phyloP scores from a whole-genome alignment of 805 yeast species.

The Kazachstania martiniae region DNA sequence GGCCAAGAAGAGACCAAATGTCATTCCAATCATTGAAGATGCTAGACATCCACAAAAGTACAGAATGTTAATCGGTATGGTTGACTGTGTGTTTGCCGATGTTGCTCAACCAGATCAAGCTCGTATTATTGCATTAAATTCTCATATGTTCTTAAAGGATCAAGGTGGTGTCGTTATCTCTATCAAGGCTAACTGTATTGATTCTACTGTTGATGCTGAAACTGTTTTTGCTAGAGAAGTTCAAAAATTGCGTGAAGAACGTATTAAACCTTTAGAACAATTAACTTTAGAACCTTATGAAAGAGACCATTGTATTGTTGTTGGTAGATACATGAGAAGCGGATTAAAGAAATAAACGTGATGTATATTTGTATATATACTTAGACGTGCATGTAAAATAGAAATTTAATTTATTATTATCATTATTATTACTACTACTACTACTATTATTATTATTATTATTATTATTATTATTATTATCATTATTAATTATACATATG shows the following conservation, averaged over 20 bases:
- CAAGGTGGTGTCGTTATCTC: constrained; percentile 98
- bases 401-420: too few species aligned
- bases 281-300: constrained; percentile 98
- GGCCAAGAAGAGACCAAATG: constrained; percentile 99
- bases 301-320: constrained; percentile 98
- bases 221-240: constrained; percentile 99
- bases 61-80: constrained; percentile 99
- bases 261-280: constrained; percentile 97
- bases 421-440: too few species aligned
- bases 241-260: constrained; percentile 96
- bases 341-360: constrained; percentile 41
- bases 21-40: constrained; percentile 97
- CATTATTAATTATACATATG: too few species aligned
- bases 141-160: constrained; percentile 96
- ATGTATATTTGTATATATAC: too few species aligned
- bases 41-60: constrained; percentile 99
- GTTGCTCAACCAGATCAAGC: constrained; percentile 99
- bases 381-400: too few species aligned
- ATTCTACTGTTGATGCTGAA: constrained; percentile 98
- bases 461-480: too few species aligned
- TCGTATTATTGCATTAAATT: constrained; percentile 96
- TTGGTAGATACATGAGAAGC: constrained; percentile 92
- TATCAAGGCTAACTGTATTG: constrained; percentile 99
- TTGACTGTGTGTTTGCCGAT: constrained; percentile 96
- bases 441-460: too few species aligned